Evolutionary conservation across 768 basidiomycete species (phyloP), one percentile per base, ranked within the genome.

Genomic region (Cyclocybe aegerita): DNA sequence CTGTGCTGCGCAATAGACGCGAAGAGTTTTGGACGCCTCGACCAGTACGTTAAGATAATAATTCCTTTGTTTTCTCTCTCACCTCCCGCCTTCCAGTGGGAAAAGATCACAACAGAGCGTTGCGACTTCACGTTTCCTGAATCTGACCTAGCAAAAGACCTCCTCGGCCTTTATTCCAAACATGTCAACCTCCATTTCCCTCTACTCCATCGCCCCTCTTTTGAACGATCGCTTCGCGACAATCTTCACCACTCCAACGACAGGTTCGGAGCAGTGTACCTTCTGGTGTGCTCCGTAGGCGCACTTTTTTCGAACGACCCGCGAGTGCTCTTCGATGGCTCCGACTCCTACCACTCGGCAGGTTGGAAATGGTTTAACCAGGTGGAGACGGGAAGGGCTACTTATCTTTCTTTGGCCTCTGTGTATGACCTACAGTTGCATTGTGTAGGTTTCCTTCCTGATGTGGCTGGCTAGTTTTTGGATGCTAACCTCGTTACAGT

Each of bases 381-480:
- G 60, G 77, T 83, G 2, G 77, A 85, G 50, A 69, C 77, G 58
- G 74, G 83, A 35, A 76, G 79, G 36, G 77, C 76, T 60, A 76
- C 75, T 0, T 65, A 87, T 36, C 70, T 88, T 8, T 69, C 71
- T 0, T 76, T 81, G 7, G 85, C 88, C 1, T 66, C 76, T 9
- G 60, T 91, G 54, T 82, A 79, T 61, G 89, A 91, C 55, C 63
- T 93, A 48, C 90, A 93, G 60, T 74, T 74, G 31, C 79, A 81
- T 59, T 68, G 65, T 14, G 74, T 74, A 52, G 66, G 76, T 67
- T 29, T 61, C 14, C 17, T 4, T 42, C 9, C 4, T n/a, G 5
- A 45, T 38, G 16, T 23, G 42, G 30, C 36, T 8, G 12, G 16
- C n/a, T 12, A 33, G 15, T 33, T 29, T 31, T 16, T n/a, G 41